A percentile compares a stretch with the other conserved stretches of the same genome.
Evolutionary conservation across 179 eudicot genomes (phyloP).

Genomic region (Silene vulgaris): DNA sequence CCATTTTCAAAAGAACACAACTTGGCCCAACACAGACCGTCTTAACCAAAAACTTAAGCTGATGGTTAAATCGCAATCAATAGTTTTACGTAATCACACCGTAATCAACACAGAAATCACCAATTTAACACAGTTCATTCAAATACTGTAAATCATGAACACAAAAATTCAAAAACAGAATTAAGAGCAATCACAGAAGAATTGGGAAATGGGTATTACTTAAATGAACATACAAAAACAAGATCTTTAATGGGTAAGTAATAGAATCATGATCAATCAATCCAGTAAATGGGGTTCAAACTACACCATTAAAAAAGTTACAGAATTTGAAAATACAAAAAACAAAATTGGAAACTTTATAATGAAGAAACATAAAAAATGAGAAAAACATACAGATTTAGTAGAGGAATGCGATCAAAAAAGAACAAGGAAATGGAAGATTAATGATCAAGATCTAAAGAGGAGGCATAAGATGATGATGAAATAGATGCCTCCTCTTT

Average conservation of each 20-base stretch:
- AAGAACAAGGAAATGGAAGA: slow-evolving; percentile 11
- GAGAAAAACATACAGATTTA: slow-evolving; percentile 36
- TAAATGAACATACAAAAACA: slow-evolving; percentile 34
- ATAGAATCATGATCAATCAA: slow-evolving; percentile 49
- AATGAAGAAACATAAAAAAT: not conserved
- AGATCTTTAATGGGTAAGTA: slow-evolving; percentile 51
- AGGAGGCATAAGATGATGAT: slow-evolving; percentile 54
- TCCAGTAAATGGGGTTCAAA: slow-evolving; percentile 26
- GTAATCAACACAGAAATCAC: not conserved
- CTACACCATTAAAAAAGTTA: slow-evolving; percentile 6
- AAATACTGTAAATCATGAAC: not conserved
- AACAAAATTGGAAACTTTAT: slow-evolving; percentile 15
- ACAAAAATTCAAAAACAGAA: not conserved
- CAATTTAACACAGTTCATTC: not conserved
- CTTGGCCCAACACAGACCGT: not conserved
- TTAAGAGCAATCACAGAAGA: slow-evolving; percentile 14
- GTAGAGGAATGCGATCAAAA: slow-evolving; percentile 24
- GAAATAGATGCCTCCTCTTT: slow-evolving; percentile 57
- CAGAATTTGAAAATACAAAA: slow-evolving; percentile 15
- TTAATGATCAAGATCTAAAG: slow-evolving; percentile 50
- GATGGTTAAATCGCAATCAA: not conserved
- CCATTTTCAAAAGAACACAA: not conserved
- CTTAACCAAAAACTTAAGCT: not conserved
- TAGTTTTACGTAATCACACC: not conserved
- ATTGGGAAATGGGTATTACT: slow-evolving; percentile 26